These are phyloP conservation scores for Schizophyllum commune DNA, from an alignment of 1,284 basidiomycete genomes.

Conservation along the genomic window DNA sequence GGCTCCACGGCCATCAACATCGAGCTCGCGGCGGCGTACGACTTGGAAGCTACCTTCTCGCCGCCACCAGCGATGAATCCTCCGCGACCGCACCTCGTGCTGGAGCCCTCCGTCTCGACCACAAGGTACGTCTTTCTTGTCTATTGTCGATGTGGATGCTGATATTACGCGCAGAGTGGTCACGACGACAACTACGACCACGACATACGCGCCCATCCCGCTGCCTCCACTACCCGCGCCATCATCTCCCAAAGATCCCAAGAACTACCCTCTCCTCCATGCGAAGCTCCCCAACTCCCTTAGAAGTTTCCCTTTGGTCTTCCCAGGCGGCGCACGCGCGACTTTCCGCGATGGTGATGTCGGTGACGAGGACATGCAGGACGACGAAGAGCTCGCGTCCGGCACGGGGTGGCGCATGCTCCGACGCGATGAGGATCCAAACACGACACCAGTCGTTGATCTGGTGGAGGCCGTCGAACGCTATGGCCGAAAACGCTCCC, in stretches of 20 bases:
- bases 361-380: slow-evolving; percentile 57
- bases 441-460: slow-evolving; percentile 46
- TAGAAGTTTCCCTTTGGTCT: slow-evolving; percentile 65
- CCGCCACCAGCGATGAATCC: not conserved
- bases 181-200: slow-evolving; percentile 80
- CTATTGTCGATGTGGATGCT: slow-evolving; percentile 10
- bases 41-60: not conserved
- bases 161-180: slow-evolving; percentile 51
- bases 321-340: slow-evolving; percentile 70
- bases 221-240: slow-evolving; percentile 63
- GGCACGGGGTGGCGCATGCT: slow-evolving; percentile 71
- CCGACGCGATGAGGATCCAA: slow-evolving; percentile 48
- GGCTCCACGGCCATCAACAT: not conserved
- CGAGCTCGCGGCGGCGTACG: not conserved
- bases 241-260: slow-evolving; percentile 65
- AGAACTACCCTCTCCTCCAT: slow-evolving; percentile 67
- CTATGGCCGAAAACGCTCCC: slow-evolving; percentile 71
- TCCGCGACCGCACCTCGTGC: slow-evolving; percentile 49
- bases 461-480: slow-evolving; percentile 73
- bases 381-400: slow-evolving; percentile 58
- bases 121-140: slow-evolving; percentile 48
- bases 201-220: slow-evolving; percentile 75
- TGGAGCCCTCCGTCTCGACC: slow-evolving; percentile 71
- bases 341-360: slow-evolving; percentile 65
- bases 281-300: slow-evolving; percentile 62